Base-by-base conservation (phyloP, 805 yeast species). In the Grigorovia humatica region DNA sequence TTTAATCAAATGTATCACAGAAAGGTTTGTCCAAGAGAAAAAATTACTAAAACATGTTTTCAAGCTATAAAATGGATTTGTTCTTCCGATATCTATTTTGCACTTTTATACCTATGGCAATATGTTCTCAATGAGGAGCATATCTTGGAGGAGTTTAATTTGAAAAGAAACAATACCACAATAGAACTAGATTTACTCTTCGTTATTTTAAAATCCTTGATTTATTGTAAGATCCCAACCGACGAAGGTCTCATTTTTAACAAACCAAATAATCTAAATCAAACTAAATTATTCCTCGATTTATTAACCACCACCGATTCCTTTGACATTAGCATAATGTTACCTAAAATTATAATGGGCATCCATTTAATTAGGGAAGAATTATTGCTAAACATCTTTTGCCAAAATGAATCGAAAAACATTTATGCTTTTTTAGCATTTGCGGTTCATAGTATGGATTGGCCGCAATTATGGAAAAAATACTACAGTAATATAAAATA, bases 351-450 rank as follows among this genome's bases (percentile, higher is more conserved):
- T 11, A 74, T 82, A 0, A 66, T 85, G 27, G 79, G 89, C 0
- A 67, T 91, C 47, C 97, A 90, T 68, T 61, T 89, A 42, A 68
- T 88, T 1, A 70, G 89, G 50, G 97, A 91, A 64, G 97, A 91
- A 54, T 65, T 76, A 46, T 74, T 76, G 49, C 69, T 91, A 32
- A 81, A 85, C 58, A 67, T 78, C 1, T 66, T 80, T 27, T 70
- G 74, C 5, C 51, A 60, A 2, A 51, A 58, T 0, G 63, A 69
- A 9, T 67, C 74, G 12, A 57, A 69, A 3, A 66, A 67, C 35
- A 58, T 90, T 30, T 80, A 84, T 0, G 27, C 68, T 0, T 64
- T 89, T 20, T 64, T 89, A n/a, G 70, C 82, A 0, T 84, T 83
- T 56, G 62, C 86, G 13, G 75, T 83, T 0, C 57, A 71, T 12